phyloP scores from a whole-genome alignment of 78 protist genomes.

The Chrysochromulina tobinii region DNA sequence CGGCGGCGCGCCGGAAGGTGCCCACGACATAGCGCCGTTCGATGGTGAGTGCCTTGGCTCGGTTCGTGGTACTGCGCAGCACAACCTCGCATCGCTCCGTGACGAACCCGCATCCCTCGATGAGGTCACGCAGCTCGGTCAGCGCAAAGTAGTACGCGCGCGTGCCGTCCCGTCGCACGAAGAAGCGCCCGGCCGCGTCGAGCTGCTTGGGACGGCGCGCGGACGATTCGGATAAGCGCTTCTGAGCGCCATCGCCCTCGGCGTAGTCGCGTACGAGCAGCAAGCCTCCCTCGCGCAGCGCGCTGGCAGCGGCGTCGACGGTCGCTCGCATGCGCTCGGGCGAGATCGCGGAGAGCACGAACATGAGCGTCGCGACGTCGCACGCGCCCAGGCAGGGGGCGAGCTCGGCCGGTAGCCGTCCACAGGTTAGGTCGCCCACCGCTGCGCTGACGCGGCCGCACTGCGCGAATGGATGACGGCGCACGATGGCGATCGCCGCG shows the following conservation, averaged over 20 bases:
- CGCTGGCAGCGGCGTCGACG: neutral
- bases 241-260: conserved; percentile 67
- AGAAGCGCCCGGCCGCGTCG: conserved; percentile 9
- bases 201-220: neutral
- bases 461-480: neutral
- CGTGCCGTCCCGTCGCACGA: conserved; percentile 77
- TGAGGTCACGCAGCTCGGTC: neutral
- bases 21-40: no score
- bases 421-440: neutral
- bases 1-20: no score
- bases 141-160: conserved; percentile 63
- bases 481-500: neutral
- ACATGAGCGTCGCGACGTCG: conserved; percentile 66
- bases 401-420: neutral
- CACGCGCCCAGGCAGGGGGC: neutral
- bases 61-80: no score
- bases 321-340: conserved; percentile 45
- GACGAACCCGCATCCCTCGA: neutral
- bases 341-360: conserved; percentile 73
- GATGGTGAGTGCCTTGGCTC: no score
- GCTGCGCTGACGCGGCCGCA: neutral
- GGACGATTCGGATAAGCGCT: conserved; percentile 12
- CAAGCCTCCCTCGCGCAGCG: conserved; percentile 55
- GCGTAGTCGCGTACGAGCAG: conserved; percentile 80
- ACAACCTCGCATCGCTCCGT: neutral